Conservation (phyloP, 495 filamentous ascomycete species). For the Penicillium arizonense region DNA sequence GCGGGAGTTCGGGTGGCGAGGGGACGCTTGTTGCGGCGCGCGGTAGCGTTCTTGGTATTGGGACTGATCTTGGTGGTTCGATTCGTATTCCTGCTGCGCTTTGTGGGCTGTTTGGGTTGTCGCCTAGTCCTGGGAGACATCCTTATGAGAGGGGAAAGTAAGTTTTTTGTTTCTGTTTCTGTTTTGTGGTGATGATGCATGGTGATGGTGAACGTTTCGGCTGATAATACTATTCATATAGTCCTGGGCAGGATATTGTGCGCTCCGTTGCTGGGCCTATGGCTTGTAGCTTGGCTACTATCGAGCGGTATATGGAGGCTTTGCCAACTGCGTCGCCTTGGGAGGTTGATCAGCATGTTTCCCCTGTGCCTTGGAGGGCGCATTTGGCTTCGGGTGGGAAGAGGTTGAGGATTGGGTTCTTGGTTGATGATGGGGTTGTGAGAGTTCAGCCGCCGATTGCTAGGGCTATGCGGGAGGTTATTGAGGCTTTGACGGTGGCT, state of each 20-base stretch:
- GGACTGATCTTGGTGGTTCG: slow-evolving; percentile 67
- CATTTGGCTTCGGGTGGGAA: slow-evolving; percentile 25
- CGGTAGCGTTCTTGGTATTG: slow-evolving; percentile 63
- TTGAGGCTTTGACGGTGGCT: slow-evolving; percentile 38
- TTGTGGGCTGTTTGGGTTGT: slow-evolving; percentile 63
- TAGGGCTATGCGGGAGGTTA: slow-evolving; percentile 41
- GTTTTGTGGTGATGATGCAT: not conserved
- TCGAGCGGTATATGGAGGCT: slow-evolving; percentile 33
- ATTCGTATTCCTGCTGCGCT: slow-evolving; percentile 64
- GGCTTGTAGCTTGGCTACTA: slow-evolving; percentile 20
- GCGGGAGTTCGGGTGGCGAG: slow-evolving; percentile 68
- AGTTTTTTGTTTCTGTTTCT: slow-evolving; percentile 23
- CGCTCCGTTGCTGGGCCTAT: slow-evolving; percentile 33
- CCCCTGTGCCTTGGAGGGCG: slow-evolving; percentile 45
- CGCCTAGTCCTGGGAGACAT: slow-evolving; percentile 58
- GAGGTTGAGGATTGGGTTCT: slow-evolving; percentile 47
- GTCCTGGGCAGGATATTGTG: slow-evolving; percentile 31
- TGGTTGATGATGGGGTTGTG: slow-evolving; percentile 55
- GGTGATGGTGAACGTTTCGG: not conserved
- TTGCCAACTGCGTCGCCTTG: slow-evolving; percentile 24
- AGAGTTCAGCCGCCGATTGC: slow-evolving; percentile 55
- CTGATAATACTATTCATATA: not conserved
- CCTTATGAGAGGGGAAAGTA: slow-evolving; percentile 45
- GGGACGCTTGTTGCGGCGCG: slow-evolving; percentile 58
- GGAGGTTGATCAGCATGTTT: slow-evolving; percentile 33